Percentiles rank a stretch among this genome's conserved stretches.
These are phyloP conservation scores for Saturnispora galanensis DNA, from an alignment of 805 yeast genomes.

Conservation along the genomic window DNA sequence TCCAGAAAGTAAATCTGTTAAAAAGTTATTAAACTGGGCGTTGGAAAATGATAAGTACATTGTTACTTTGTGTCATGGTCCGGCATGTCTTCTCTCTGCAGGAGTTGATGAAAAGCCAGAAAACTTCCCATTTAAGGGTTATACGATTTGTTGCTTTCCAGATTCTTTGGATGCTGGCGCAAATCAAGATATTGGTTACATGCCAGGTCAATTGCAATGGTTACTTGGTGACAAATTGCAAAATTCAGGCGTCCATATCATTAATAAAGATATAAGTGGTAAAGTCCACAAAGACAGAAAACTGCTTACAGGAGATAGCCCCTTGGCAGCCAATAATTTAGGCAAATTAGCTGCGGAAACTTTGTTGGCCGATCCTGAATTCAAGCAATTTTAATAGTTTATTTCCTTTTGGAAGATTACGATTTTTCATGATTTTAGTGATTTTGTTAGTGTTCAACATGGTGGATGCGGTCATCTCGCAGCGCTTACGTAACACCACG, in stretches of 20 bases:
- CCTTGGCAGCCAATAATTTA: slow-evolving; percentile 8
- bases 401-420: too few species aligned
- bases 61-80: slow-evolving; percentile 9
- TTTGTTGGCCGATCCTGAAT: slow-evolving; percentile 5
- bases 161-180: slow-evolving; percentile 10
- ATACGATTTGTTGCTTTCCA: slow-evolving; percentile 7
- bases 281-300: slow-evolving; percentile 5
- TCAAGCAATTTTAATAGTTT: not conserved
- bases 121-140: slow-evolving; percentile 8
- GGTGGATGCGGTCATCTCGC: too few species aligned
- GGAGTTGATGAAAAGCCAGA: slow-evolving; percentile 3
- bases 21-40: slow-evolving; percentile 8
- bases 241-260: slow-evolving; percentile 3
- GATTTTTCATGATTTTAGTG: too few species aligned
- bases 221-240: slow-evolving; percentile 7
- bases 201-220: slow-evolving; percentile 11
- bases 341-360: slow-evolving; percentile 10
- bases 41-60: slow-evolving; percentile 7
- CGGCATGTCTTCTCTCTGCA: slow-evolving; percentile 8
- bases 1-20: slow-evolving; percentile 7
- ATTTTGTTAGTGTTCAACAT: too few species aligned
- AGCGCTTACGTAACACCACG: too few species aligned
- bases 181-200: slow-evolving; percentile 9
- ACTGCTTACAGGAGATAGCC: slow-evolving; percentile 9
- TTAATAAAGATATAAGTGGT: slow-evolving; percentile 9